Conservation (phyloP, 441 rosid species). For the Syzygium malaccense region DNA sequence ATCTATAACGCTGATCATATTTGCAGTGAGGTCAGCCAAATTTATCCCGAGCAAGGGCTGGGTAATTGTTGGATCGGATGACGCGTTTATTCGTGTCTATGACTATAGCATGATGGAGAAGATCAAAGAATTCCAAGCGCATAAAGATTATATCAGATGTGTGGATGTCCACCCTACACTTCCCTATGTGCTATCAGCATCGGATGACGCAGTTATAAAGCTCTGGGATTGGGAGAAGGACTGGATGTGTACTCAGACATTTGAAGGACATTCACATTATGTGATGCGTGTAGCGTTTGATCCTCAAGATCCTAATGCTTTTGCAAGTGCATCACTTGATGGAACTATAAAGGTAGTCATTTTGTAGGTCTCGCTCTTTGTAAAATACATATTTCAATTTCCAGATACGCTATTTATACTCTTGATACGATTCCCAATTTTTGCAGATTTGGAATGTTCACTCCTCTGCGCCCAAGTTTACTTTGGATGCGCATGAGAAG, state of each 20-base stretch:
- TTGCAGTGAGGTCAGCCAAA: conserved; percentile 78
- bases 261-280: conserved; percentile 11
- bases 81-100: background rate
- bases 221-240: conserved; percentile 17
- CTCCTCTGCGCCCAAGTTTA: background rate
- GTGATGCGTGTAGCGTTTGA: conserved; percentile 9
- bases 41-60: conserved; percentile 5
- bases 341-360: conserved; percentile 1
- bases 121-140: conserved; percentile 8
- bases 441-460: background rate
- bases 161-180: conserved; percentile 2
- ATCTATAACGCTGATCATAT: background rate
- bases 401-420: background rate
- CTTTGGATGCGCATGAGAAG: background rate
- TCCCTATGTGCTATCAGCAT: background rate
- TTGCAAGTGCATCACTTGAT: conserved; percentile 11
- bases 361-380: background rate
- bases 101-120: conserved; percentile 4
- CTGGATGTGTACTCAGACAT: background rate
- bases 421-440: background rate
- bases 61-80: conserved; percentile 9
- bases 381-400: background rate
- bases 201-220: conserved; percentile 7
- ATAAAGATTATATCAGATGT: conserved; percentile 9
- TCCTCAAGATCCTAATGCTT: background rate